Conservation (phyloP, 108 stramenopile genomes). For the Tribonema minus region DNA sequence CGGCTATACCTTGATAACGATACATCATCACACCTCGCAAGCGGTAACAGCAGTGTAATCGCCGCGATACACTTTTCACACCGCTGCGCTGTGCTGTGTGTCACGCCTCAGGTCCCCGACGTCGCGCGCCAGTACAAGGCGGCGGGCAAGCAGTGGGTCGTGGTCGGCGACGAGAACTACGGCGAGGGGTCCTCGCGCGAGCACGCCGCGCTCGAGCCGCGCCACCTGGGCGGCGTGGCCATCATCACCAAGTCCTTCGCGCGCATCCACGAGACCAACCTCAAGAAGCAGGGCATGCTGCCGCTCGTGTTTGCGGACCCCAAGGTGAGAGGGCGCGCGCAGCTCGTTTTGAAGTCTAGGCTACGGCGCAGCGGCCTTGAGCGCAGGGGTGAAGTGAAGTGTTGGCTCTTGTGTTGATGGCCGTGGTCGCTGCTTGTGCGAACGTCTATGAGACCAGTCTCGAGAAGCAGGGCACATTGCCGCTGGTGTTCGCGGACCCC, state of each 20-base stretch:
- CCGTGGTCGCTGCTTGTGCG: too few species aligned
- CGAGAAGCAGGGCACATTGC: slow-evolving; percentile 60
- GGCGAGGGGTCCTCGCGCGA: slow-evolving; percentile 57
- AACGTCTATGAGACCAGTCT: slow-evolving; percentile 59
- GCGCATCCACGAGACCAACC: slow-evolving; percentile 59
- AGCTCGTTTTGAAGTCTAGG: too few species aligned
- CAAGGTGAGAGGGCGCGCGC: too few species aligned
- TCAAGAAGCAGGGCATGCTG: slow-evolving; percentile 61
- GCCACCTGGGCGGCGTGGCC: slow-evolving; percentile 53
- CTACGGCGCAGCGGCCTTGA: too few species aligned
- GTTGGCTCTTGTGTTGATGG: too few species aligned
- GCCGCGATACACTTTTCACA: too few species aligned
- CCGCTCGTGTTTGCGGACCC: slow-evolving; percentile 55
- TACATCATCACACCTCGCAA: too few species aligned
- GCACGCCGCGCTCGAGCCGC: slow-evolving; percentile 56
- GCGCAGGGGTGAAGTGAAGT: too few species aligned
- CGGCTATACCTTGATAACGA: too few species aligned
- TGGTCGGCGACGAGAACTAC: slow-evolving; percentile 59
- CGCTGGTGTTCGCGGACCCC: slow-evolving; percentile 54
- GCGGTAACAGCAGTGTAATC: too few species aligned
- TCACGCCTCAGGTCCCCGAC: slow-evolving; percentile 38
- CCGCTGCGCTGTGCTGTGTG: too few species aligned
- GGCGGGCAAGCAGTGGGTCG: slow-evolving; percentile 51
- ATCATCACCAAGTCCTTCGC: slow-evolving; percentile 51
- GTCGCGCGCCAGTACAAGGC: slow-evolving; percentile 53